Evolutionary conservation across 106 monocot genomes (phyloP).

Genomic region (Xerophyta viscosa): DNA sequence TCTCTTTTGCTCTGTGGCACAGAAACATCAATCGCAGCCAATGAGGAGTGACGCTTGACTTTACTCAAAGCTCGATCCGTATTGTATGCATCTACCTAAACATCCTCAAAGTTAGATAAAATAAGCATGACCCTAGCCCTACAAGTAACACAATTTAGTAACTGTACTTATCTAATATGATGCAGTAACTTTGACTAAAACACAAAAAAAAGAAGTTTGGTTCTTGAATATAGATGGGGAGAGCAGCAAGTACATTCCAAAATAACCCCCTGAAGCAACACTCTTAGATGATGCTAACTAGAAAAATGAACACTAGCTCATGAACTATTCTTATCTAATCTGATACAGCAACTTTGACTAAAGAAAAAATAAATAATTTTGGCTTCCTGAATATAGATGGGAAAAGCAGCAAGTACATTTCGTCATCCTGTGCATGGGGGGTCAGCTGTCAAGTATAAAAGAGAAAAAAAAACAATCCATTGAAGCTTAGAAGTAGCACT

Average conservation of each 20-base stretch:
- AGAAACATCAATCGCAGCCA: slow-evolving; percentile 20
- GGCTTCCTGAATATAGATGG: neutral
- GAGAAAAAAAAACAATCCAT: no score
- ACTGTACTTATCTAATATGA: neutral
- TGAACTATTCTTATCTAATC: neutral
- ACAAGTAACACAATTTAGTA: no score
- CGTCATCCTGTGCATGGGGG: neutral
- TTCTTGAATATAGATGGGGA: no score
- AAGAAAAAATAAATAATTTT: neutral
- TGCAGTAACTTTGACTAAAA: neutral
- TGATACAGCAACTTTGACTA: neutral
- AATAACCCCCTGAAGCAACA: no score
- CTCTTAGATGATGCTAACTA: no score
- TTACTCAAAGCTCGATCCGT: slow-evolving; percentile 45
- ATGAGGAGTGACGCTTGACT: slow-evolving; percentile 40
- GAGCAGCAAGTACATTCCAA: no score
- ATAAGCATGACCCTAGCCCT: no score
- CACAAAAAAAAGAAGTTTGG: no score
- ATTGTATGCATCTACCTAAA: slow-evolving; percentile 44
- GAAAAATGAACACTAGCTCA: no score
- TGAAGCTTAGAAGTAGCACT: no score
- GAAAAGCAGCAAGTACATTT: neutral
- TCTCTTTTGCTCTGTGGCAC: slow-evolving; percentile 13
- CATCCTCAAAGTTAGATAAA: neutral
- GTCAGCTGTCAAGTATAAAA: neutral